A percentile compares a stretch with the other conserved stretches of the same genome.
Evolutionary conservation across 768 basidiomycete species (phyloP).

Genomic region (Pisolithus tinctorius): DNA sequence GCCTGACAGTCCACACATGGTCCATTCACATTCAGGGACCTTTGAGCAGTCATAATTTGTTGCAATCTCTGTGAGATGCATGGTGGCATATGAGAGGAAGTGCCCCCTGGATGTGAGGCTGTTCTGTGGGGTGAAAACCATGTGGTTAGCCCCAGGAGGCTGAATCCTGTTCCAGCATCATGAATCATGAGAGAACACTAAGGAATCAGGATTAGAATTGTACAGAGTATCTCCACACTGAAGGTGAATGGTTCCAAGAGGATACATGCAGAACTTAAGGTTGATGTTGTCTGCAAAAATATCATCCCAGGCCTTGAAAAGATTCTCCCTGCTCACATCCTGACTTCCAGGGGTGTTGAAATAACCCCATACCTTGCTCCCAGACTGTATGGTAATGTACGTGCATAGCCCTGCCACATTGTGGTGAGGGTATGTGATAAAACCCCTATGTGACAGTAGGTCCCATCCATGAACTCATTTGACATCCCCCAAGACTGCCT

Average conservation of each 20-base stretch:
- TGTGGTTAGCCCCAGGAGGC: no score
- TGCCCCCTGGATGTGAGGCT: no score
- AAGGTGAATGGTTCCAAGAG: not conserved
- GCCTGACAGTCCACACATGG: no score
- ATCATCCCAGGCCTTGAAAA: not conserved
- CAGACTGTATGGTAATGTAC: not conserved
- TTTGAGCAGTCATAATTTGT: no score
- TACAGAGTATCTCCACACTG: not conserved
- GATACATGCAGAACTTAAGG: not conserved
- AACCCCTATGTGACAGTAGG: not conserved
- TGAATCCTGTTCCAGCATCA: no score
- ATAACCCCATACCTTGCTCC: not conserved
- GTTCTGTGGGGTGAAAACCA: no score
- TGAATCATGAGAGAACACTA: no score
- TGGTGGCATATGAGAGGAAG: no score
- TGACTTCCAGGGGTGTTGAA: not conserved
- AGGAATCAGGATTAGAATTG: no score
- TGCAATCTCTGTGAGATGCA: no score
- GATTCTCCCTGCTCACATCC: not conserved
- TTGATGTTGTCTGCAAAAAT: not conserved
- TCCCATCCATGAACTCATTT: not conserved
- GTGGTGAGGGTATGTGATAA: not conserved
- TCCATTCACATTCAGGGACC: no score
- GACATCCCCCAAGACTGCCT: not conserved
- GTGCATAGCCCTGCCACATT: not conserved